Base-by-base conservation (phyloP, 2,329 filamentous ascomycete genomes). In the Trichoderma cornu-damae region DNA sequence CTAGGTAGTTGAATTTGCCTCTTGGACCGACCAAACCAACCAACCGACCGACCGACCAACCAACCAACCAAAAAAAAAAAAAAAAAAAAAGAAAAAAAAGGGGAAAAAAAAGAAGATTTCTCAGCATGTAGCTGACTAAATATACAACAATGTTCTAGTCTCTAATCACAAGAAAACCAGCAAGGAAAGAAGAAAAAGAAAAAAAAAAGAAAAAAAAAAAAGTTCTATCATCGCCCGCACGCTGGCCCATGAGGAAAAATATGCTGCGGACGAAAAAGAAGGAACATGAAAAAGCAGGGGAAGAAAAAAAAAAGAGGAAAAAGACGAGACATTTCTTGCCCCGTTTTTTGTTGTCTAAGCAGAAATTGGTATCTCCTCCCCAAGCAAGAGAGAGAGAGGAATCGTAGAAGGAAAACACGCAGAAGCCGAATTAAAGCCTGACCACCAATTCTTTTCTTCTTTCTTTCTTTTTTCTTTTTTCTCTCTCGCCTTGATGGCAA, bases 201-300 rank as follows among this genome's bases (percentile, higher is more conserved):
- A 30, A 20, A 20, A 30, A 32, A n/a, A 48, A 35, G 14, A 18
- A 26, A 14, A 18, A 22, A 26, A 34, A 16, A 24, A 6, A 53
- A 30, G 34, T 28, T 55, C 51, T 38, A 55, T 46, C 40, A 46
- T 55, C 22, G 51, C 51, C 42, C 42, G 51, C 51, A 55, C 51
- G 51, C 51, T 47, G 51, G 26, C 34, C 18, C 40, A 44, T 35
- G 50, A 53, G 28, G 6, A 47, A 16, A 53, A 35, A 47, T 26
- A 43, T 52, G 49, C 49, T 26, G 49, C 49, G 49, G 49, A 52
- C 37, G 18, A n/a, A n/a, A n/a, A n/a, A n/a, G n/a, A n/a, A n/a
- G n/a, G n/a, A n/a, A n/a, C n/a, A n/a, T n/a, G n/a, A n/a, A n/a
- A n/a, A n/a, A n/a, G n/a, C n/a, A n/a, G n/a, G n/a, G n/a, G 35